Conservation (phyloP, 129 eudicot species). For the Flaveria linearis region DNA sequence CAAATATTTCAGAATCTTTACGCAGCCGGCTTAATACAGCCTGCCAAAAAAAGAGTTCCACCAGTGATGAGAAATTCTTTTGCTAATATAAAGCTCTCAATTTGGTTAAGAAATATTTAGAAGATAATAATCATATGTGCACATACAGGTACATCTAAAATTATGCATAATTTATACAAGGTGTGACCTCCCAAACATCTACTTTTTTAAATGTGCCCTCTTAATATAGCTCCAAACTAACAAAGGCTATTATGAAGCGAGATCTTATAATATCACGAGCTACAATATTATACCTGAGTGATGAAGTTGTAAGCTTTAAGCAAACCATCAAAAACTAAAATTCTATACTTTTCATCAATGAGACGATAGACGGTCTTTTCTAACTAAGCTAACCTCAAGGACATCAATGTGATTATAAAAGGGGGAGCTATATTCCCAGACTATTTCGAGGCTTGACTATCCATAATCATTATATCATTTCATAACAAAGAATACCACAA, state of each 20-base stretch:
- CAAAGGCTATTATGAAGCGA: too few relatives aligned
- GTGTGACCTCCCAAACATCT: background rate
- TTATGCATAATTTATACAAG: background rate
- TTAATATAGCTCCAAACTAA: too few relatives aligned
- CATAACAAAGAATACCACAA: background rate
- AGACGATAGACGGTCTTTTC: background rate
- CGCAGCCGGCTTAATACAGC: constrained; percentile 75
- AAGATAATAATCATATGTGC: background rate
- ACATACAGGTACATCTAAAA: background rate
- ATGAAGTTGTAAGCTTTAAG: background rate
- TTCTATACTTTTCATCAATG: background rate
- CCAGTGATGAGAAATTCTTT: background rate
- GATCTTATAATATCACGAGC: constrained; percentile 11
- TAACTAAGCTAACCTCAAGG: background rate
- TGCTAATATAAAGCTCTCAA: background rate
- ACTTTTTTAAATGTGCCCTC: background rate
- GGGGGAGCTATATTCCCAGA: background rate
- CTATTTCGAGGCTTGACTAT: background rate
- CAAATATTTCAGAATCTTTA: constrained; percentile 57
- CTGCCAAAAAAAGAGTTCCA: constrained; percentile 41
- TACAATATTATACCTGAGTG: background rate
- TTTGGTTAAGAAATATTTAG: background rate
- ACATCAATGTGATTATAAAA: background rate
- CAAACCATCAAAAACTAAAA: background rate
- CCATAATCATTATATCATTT: background rate